phyloP scores from a whole-genome alignment of 2,329 filamentous ascomycete genomes.

The Aureobasidium namibiae region DNA sequence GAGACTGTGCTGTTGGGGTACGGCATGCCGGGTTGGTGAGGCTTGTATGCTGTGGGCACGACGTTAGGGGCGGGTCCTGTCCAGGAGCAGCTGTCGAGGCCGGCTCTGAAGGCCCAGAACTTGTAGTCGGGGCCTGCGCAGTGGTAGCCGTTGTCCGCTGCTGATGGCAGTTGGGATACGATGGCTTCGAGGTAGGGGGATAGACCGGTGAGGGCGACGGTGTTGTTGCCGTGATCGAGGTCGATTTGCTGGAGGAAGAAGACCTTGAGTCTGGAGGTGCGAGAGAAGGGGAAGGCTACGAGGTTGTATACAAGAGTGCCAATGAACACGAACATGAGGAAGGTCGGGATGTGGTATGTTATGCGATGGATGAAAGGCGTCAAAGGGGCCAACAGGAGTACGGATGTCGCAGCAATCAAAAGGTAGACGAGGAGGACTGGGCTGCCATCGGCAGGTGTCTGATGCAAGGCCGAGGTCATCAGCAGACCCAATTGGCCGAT shows the following conservation, averaged over 20 bases:
- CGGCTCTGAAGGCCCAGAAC: conserved; percentile 34
- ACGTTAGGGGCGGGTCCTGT: conserved; percentile 60
- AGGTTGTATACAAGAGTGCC: conserved; percentile 81
- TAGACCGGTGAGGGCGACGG: conserved; percentile 61
- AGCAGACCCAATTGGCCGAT: conserved; percentile 69
- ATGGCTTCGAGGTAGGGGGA: conserved; percentile 59
- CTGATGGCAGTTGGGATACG: conserved; percentile 61
- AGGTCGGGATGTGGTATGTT: conserved; percentile 70
- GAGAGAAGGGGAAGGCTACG: conserved; percentile 78
- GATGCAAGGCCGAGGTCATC: conserved; percentile 61
- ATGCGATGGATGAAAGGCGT: conserved; percentile 82
- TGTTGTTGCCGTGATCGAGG: conserved; percentile 60
- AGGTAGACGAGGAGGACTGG: conserved; percentile 64
- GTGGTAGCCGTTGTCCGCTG: conserved; percentile 47
- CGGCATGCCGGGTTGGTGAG: conserved; percentile 3
- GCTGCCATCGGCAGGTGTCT: conserved; percentile 79
- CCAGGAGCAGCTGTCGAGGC: conserved; percentile 62
- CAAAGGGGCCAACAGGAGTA: conserved; percentile 66
- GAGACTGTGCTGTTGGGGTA: conserved; percentile 23
- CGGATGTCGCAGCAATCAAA: conserved; percentile 56
- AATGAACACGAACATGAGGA: conserved; percentile 64
- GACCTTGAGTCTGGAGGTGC: conserved; percentile 70
- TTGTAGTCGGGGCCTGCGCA: conserved; percentile 29
- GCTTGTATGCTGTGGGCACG: conserved; percentile 26
- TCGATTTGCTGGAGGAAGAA: conserved; percentile 79